Evolutionary conservation across 495 filamentous ascomycete genomes (phyloP).

Genomic region (Margaritispora aquatica): DNA sequence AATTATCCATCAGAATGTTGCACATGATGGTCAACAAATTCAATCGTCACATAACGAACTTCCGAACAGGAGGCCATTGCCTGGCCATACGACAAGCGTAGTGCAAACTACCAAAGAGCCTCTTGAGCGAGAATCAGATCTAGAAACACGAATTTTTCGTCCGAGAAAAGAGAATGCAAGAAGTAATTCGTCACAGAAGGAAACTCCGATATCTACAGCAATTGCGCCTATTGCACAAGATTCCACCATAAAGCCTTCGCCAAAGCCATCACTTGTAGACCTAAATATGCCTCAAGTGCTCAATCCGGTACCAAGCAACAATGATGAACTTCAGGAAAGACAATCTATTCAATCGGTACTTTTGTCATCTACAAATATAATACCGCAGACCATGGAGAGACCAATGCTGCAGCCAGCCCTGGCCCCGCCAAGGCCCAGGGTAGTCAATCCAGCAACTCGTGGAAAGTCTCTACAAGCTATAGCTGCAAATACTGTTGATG

Average conservation of each 20-base stretch:
- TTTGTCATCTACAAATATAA: neutral
- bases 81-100: too few species aligned
- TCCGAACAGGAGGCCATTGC: constrained; percentile 4
- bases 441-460: constrained; percentile 40
- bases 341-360: neutral
- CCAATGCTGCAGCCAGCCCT: neutral
- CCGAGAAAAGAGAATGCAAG: too few species aligned
- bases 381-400: neutral
- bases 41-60: constrained; percentile 5
- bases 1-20: too few species aligned
- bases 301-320: too few species aligned
- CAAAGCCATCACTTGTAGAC: neutral
- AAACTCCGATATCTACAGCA: too few species aligned
- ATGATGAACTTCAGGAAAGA: too few species aligned
- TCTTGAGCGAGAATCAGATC: too few species aligned
- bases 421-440: constrained; percentile 3
- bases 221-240: neutral
- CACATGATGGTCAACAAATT: too few species aligned
- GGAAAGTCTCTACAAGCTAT: constrained; percentile 22
- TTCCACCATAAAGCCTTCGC: neutral
- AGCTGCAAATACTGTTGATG: constrained; percentile 7
- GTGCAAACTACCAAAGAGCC: too few species aligned
- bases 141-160: too few species aligned
- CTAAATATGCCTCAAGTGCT: neutral
- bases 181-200: too few species aligned